Conservation (phyloP, 2,329 filamentous ascomycete genomes). For the Penicillium sp. region DNA sequence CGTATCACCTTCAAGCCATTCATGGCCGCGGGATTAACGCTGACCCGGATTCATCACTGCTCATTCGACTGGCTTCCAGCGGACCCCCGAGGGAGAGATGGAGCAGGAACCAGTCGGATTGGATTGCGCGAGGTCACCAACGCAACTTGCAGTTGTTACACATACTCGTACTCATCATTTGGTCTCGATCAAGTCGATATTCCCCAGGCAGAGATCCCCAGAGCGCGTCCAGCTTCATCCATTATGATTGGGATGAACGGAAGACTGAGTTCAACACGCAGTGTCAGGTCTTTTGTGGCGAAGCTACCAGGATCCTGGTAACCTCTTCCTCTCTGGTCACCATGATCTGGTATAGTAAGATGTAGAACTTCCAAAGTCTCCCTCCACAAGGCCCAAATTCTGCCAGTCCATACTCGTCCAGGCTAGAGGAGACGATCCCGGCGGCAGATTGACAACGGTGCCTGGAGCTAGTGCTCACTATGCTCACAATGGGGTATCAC, state of each 20-base stretch:
- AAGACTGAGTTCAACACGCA: too few relatives aligned
- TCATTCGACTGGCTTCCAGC: not conserved
- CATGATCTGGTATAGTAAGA: not conserved
- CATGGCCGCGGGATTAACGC: not conserved
- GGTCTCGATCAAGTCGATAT: not conserved
- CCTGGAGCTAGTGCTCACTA: not conserved
- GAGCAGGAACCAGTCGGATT: not conserved
- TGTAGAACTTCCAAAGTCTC: too few relatives aligned
- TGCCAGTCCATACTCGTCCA: not conserved
- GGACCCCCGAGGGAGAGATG: not conserved
- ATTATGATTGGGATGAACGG: not conserved
- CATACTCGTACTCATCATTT: slow-evolving; percentile 7
- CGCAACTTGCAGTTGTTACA: slow-evolving; percentile 5
- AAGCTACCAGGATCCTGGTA: too few relatives aligned
- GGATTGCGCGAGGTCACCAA: not conserved
- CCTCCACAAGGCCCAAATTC: too few relatives aligned
- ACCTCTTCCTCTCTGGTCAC: too few relatives aligned
- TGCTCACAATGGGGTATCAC: not conserved
- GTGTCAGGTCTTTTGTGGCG: too few relatives aligned
- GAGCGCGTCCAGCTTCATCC: not conserved
- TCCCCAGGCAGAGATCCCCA: not conserved
- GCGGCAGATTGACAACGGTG: not conserved
- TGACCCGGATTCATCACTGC: not conserved
- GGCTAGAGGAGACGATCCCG: not conserved
- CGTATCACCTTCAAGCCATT: not conserved